Evolutionary conservation across 208 protist species (phyloP), one percentile per base, ranked within the genome.

Genomic region (Trypanosoma rangeli): DNA sequence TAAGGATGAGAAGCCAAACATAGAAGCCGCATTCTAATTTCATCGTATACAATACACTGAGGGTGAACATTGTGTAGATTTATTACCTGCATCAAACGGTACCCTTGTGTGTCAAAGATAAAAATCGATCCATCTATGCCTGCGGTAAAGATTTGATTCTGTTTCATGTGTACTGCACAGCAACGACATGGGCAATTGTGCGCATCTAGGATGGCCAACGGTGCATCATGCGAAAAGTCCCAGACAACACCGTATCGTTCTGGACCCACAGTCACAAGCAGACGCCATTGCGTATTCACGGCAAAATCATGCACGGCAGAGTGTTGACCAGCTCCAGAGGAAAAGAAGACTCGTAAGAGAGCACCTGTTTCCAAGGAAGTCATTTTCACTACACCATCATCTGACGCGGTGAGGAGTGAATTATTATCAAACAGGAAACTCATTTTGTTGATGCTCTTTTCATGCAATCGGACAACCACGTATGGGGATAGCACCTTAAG

Each of bases 171-270:
- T 35, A 91, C 78, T 37, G 78, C 78, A 44, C 86, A 90, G 60
- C 79, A 79, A 26, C 79, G 80, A 49, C 84, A 86, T 10, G 90
- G 86, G 13, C 85, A 80, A 60, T 85, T 90, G 67, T 89, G 83
- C 15, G 82, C 60, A 55, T 87, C 82, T 20, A 95, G 79, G 4
- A 84, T 67, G 13, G 90, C 79, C 60, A 93, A 80, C 20, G 83
- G 81, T 3, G 37, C 57, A 28, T 85, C 78, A 72, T 89, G 83
- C 7, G 74, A 64, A 70, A 89, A 84, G 50, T 95, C 90, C 90
- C 90, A 95, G 9, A 95, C 86, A 44, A 95, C 68, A 13, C 81
- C 90, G 54, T 78, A 67, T 12, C 90, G 83, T 78, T 93, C 90
- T 26, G 85, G 77, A 20, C 90, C 90, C 3, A 90, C 74, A 8